A percentile compares a stretch with the other conserved stretches of the same genome.
phyloP scores from a whole-genome alignment of 345 rosid genomes.

The Erodium maritimum region DNA sequence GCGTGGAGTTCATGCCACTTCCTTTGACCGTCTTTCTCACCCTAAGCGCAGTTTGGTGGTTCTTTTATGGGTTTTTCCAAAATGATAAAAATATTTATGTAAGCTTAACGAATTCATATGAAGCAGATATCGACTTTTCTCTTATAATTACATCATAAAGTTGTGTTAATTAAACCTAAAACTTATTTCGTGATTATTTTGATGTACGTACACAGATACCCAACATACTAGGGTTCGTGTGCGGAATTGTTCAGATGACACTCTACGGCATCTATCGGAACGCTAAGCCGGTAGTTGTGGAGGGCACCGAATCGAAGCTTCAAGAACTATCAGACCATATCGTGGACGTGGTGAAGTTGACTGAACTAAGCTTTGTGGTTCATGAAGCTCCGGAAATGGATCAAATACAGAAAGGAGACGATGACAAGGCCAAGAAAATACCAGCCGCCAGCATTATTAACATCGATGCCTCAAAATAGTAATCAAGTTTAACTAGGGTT shows the following conservation, averaged over 20 bases:
- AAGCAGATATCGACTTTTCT: background rate
- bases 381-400: background rate
- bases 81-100: conserved; percentile 67
- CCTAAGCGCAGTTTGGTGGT: conserved; percentile 79
- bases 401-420: background rate
- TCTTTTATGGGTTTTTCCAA: conserved; percentile 61
- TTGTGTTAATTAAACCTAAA: background rate
- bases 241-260: conserved; percentile 62
- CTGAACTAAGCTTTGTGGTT: background rate
- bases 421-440: background rate
- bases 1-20: conserved; percentile 82
- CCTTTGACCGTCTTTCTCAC: conserved; percentile 69
- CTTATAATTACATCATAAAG: background rate
- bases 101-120: conserved; percentile 14
- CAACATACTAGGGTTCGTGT: conserved; percentile 60
- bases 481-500: background rate
- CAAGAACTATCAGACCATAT: conserved; percentile 39
- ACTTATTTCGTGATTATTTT: background rate
- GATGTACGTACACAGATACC: conserved; percentile 55
- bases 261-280: conserved; percentile 64
- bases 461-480: no score
- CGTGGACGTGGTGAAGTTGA: conserved; percentile 7
- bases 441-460: background rate
- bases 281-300: conserved; percentile 18
- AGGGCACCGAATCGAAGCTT: conserved; percentile 27